Conservation (phyloP, 2,329 filamentous ascomycete species). For the Annulohypoxylon truncatum region DNA sequence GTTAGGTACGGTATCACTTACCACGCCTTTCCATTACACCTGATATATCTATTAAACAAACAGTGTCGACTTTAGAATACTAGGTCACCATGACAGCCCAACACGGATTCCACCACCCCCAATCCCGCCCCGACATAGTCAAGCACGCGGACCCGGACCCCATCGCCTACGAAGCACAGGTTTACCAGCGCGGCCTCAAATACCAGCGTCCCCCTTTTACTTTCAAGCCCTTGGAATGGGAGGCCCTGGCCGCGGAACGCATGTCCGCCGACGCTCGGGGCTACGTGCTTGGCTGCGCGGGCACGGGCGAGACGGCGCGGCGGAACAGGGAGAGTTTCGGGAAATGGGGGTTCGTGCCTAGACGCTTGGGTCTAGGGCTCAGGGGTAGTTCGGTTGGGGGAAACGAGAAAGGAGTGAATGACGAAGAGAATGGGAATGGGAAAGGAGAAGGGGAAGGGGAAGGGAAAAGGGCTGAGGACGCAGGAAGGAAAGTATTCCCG, state of each 20-base stretch:
- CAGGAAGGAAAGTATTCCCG: slow-evolving; percentile 32
- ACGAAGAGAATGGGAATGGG: background rate
- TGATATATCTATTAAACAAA: background rate
- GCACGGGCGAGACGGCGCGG: slow-evolving; percentile 42
- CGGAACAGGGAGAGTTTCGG: slow-evolving; percentile 45
- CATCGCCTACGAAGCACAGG: slow-evolving; percentile 35
- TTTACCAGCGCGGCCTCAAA: slow-evolving; percentile 42
- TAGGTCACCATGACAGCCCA: background rate
- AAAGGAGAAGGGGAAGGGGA: background rate
- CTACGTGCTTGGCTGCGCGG: slow-evolving; percentile 44
- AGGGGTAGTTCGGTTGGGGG: background rate
- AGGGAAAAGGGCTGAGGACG: slow-evolving; percentile 1
- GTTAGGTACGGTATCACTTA: too few species aligned
- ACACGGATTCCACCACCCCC: slow-evolving; percentile 10
- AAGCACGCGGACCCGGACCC: slow-evolving; percentile 34
- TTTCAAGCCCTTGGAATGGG: slow-evolving; percentile 46
- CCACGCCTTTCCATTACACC: too few species aligned
- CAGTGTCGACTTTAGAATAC: too few species aligned
- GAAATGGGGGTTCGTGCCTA: slow-evolving; percentile 43
- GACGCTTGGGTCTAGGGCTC: slow-evolving; percentile 33
- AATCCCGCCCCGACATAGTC: slow-evolving; percentile 15
- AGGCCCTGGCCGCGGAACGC: slow-evolving; percentile 40
- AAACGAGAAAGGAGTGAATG: background rate
- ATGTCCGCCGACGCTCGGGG: slow-evolving; percentile 45
- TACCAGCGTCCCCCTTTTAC: slow-evolving; percentile 46